Percentiles rank a stretch among this genome's conserved stretches.
phyloP scores from a whole-genome alignment of 805 yeast genomes.

The Starmerella geochares region DNA sequence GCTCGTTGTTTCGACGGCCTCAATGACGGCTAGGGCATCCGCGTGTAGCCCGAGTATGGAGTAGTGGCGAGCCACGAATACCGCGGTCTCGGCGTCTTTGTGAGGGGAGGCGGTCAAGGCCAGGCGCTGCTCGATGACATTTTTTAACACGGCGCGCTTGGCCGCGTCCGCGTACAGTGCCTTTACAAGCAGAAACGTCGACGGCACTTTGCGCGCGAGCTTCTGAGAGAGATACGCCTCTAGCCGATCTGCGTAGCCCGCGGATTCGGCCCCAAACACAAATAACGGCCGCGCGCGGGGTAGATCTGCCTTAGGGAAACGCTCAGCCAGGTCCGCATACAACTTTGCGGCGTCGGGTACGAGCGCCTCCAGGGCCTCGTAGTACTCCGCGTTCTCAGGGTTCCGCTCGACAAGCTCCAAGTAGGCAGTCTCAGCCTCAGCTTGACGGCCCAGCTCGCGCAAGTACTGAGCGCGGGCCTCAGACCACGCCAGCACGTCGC shows the following conservation, averaged over 20 bases:
- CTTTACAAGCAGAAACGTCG: conserved; percentile 76
- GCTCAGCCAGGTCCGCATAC: conserved; percentile 52
- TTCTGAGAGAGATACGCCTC: conserved; percentile 48
- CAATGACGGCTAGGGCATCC: conserved; percentile 38
- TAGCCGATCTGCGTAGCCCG: conserved; percentile 31
- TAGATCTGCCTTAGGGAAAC: conserved; percentile 78
- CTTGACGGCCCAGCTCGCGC: conserved; percentile 42
- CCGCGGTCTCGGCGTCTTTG: conserved; percentile 20
- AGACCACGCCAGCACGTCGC: conserved; percentile 42
- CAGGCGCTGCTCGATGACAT: conserved; percentile 13
- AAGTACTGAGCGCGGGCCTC: conserved; percentile 61
- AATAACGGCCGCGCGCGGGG: conserved; percentile 63
- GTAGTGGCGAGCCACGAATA: conserved; percentile 46
- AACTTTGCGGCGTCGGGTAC: conserved; percentile 40
- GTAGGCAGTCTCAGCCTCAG: conserved; percentile 55
- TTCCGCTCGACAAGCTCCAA: conserved; percentile 69
- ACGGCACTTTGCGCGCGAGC: conserved; percentile 75
- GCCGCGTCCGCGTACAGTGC: conserved; percentile 29
- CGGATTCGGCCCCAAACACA: conserved; percentile 38
- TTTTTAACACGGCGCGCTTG: not conserved
- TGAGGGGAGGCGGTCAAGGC: not conserved
- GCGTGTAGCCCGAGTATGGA: conserved; percentile 45
- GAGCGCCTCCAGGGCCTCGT: conserved; percentile 48
- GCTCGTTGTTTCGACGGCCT: conserved; percentile 51
- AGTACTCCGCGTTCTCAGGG: conserved; percentile 67